phyloP scores from a whole-genome alignment of 352 stramenopile species.

The Phytophthora citricola region DNA sequence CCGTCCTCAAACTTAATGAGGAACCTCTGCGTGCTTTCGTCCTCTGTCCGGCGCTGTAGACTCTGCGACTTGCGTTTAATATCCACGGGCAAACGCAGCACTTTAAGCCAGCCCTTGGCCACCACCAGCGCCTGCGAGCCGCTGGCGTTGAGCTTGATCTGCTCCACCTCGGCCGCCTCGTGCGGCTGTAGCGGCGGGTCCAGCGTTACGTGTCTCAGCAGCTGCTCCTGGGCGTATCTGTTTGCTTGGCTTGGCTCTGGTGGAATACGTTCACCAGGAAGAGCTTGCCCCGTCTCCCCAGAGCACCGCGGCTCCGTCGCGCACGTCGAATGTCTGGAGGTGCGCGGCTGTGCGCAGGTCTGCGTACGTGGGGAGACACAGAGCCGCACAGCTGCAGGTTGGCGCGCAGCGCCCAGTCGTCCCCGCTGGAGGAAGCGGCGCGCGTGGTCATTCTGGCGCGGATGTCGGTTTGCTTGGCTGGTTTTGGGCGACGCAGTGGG shows the following conservation, averaged over 20 bases:
- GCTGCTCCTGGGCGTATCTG: slow-evolving; percentile 15
- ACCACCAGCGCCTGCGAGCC: slow-evolving; percentile 61
- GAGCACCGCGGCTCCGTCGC: slow-evolving; percentile 55
- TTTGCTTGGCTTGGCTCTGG: slow-evolving; percentile 26
- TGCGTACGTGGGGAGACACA: slow-evolving; percentile 57
- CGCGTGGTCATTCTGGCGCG: slow-evolving; percentile 2
- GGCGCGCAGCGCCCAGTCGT: slow-evolving; percentile 62
- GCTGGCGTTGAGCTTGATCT: slow-evolving; percentile 65
- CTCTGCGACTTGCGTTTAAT: slow-evolving; percentile 23
- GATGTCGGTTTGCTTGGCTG: slow-evolving; percentile 7
- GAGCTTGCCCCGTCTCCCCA: slow-evolving; percentile 53
- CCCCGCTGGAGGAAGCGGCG: slow-evolving; percentile 16
- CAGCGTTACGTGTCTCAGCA: slow-evolving; percentile 62
- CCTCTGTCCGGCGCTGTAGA: slow-evolving; percentile 21
- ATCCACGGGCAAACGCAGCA: slow-evolving; percentile 53
- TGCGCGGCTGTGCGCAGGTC: slow-evolving; percentile 59
- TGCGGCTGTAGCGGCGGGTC: slow-evolving; percentile 59
- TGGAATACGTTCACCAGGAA: slow-evolving; percentile 70
- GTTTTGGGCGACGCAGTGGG: neutral
- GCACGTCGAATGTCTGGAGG: slow-evolving; percentile 74
- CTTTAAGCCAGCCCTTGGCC: slow-evolving; percentile 67
- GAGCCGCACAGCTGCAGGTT: slow-evolving; percentile 72
- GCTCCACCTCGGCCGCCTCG: slow-evolving; percentile 60
- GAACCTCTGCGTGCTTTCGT: slow-evolving; percentile 41
- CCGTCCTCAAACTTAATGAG: slow-evolving; percentile 61